Conservation (phyloP, 2,329 filamentous ascomycete species). For the Fusarium sulawesiense region DNA sequence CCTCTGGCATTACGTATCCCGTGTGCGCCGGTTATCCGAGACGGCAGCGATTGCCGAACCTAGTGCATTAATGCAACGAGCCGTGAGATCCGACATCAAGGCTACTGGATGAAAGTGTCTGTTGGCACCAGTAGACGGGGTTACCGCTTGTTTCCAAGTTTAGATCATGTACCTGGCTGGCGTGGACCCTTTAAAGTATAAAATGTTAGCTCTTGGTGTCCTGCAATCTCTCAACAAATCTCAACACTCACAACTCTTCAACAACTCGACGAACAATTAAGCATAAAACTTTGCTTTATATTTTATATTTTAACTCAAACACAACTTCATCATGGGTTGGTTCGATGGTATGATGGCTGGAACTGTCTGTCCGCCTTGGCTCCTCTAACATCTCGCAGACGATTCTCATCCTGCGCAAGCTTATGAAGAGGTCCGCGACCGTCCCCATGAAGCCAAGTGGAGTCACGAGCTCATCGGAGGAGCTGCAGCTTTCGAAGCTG, state of each 20-base stretch:
- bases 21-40: slow-evolving; percentile 37
- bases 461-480: slow-evolving; percentile 48
- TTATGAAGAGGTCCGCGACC: slow-evolving; percentile 43
- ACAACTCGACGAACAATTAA: neutral
- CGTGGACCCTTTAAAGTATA: slow-evolving; percentile 13
- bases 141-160: slow-evolving; percentile 3
- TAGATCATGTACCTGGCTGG: slow-evolving; percentile 8
- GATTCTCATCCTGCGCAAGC: slow-evolving; percentile 34
- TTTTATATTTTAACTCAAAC: neutral
- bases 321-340: slow-evolving; percentile 25
- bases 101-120: neutral
- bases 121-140: neutral
- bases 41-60: slow-evolving; percentile 30
- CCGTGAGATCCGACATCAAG: slow-evolving; percentile 34
- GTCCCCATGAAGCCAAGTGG: slow-evolving; percentile 44
- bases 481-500: slow-evolving; percentile 48
- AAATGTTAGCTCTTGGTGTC: slow-evolving; percentile 1
- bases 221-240: neutral
- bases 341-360: neutral
- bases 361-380: too few relatives aligned
- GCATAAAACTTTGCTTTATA: neutral
- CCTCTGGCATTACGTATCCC: slow-evolving; percentile 12
- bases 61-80: slow-evolving; percentile 18
- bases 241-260: neutral
- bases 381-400: slow-evolving; percentile 20